A percentile compares a stretch with the other conserved stretches of the same genome.
These are phyloP conservation scores for Jacaranda mimosifolia DNA, from an alignment of 257 asterid genomes.

Conservation along the genomic window DNA sequence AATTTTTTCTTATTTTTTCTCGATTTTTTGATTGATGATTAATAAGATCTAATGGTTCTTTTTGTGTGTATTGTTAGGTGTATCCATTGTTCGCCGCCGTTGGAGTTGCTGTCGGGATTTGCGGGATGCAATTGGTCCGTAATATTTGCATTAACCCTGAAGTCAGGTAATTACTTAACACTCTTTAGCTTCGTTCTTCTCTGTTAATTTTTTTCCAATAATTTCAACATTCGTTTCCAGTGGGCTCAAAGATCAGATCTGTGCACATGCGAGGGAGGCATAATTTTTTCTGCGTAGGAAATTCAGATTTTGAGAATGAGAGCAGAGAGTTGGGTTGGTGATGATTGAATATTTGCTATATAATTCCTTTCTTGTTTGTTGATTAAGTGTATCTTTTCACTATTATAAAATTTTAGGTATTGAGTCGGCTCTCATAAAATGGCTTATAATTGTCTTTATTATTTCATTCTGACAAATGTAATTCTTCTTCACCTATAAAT, in stretches of 20 bases:
- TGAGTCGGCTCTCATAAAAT: not conserved
- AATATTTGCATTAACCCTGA: conserved; percentile 81
- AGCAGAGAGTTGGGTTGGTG: not conserved
- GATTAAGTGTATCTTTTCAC: not conserved
- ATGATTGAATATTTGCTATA: not conserved
- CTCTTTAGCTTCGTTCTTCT: not conserved
- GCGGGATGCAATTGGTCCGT: conserved; percentile 90
- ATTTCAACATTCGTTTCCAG: not conserved
- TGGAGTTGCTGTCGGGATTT: conserved; percentile 88
- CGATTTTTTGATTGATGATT: not conserved
- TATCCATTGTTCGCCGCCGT: conserved; percentile 88
- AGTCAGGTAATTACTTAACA: conserved; percentile 69
- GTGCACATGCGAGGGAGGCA: not conserved
- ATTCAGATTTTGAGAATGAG: not conserved
- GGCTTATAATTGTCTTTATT: not conserved
- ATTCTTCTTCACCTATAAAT: no score
- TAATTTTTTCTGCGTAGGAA: not conserved
- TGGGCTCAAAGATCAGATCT: conserved; percentile 25
- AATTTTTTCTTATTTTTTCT: not conserved
- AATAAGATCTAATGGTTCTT: conserved; percentile 47
- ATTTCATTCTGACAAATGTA: not conserved
- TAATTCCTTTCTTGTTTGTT: not conserved
- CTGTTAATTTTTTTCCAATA: not conserved
- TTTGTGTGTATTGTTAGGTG: conserved; percentile 53
- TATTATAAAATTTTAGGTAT: not conserved